phyloP scores from a whole-genome alignment of 768 basidiomycete genomes.

The Trametes coccinea region DNA sequence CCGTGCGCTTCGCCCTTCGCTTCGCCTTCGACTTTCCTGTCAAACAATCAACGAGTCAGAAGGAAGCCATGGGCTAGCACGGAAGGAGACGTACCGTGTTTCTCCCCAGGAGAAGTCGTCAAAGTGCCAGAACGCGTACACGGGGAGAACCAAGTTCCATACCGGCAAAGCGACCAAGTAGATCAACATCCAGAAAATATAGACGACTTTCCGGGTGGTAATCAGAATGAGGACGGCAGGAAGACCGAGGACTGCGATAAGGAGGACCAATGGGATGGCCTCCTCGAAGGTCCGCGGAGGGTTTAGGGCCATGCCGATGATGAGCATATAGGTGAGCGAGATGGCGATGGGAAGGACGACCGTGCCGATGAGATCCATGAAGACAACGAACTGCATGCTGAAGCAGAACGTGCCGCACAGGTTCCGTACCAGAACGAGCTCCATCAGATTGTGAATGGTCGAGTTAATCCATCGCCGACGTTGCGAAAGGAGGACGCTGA shows the following conservation, averaged over 20 bases:
- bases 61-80: slow-evolving; percentile 12
- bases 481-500: slow-evolving; percentile 90
- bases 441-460: slow-evolving; percentile 99
- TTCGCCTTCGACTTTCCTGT: slow-evolving; percentile 95
- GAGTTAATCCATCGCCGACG: slow-evolving; percentile 99
- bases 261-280: slow-evolving; percentile 90
- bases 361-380: slow-evolving; percentile 93
- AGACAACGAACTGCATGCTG: slow-evolving; percentile 99
- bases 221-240: slow-evolving; percentile 91
- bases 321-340: slow-evolving; percentile 82
- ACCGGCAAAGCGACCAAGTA: slow-evolving; percentile 91
- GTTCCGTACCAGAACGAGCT: slow-evolving; percentile 94
- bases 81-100: slow-evolving; percentile 66
- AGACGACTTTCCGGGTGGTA: slow-evolving; percentile 92
- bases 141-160: slow-evolving; percentile 93
- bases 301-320: slow-evolving; percentile 73
- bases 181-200: slow-evolving; percentile 97
- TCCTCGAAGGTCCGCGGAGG: slow-evolving; percentile 88
- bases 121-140: slow-evolving; percentile 99
- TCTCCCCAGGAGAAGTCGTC: slow-evolving; percentile 99
- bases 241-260: slow-evolving; percentile 89
- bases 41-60: slow-evolving; percentile 2
- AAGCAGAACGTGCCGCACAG: slow-evolving; percentile 99
- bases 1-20: slow-evolving; percentile 77
- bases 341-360: slow-evolving; percentile 95